Base-by-base conservation (phyloP, 768 basidiomycete species). In the Lyophyllum decastes region DNA sequence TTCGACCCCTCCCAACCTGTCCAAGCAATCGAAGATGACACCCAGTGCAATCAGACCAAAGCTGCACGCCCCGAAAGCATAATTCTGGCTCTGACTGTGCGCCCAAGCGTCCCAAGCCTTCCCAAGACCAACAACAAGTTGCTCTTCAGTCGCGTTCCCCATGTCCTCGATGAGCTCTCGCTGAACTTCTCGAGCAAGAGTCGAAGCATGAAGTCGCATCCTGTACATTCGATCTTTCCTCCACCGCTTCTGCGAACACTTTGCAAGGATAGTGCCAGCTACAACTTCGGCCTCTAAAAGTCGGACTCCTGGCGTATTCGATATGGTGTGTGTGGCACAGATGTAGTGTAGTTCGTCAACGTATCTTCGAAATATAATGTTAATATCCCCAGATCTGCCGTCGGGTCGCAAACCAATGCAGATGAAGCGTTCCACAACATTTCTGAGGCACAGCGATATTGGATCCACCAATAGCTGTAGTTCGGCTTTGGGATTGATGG, bases 271-370 rank as follows among this genome's bases (percentile, higher is more conserved):
- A 0, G 87, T 85, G 19, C 90, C 90, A 27, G 86, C 71, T 1
- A 91, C 86, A 22, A 92, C 78, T 64, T 94, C 92, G 49, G 88
- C 86, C 66, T 94, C 92, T 6, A 77, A 69, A 33, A 94, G 76
- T 27, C 78, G 78, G 8, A 76, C 76, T 9, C 81, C 84, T 1
- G 85, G 78, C 9, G 76, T 71, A 52, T 81, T 79, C 9, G 87
- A 83, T 10, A 92, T 70, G 0, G 86, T 83, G 65, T 90, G 89
- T 0, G 87, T 87, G 16, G 78, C 71, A 58, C 86, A 83, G 53
- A 91, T 88, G 67, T 91, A 93, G 16, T 77, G 71, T 58, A 94
- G 74, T 68, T 94, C 89, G 57, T 85, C 80, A 11, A 72, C 68
- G 67, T 91, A 93, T 61, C 71, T 71, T 26, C 64, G 63, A 70